Evolutionary conservation across 495 filamentous ascomycete species (phyloP), one percentile per base, ranked within the genome.

Genomic region (Talaromyces nanjingensis): DNA sequence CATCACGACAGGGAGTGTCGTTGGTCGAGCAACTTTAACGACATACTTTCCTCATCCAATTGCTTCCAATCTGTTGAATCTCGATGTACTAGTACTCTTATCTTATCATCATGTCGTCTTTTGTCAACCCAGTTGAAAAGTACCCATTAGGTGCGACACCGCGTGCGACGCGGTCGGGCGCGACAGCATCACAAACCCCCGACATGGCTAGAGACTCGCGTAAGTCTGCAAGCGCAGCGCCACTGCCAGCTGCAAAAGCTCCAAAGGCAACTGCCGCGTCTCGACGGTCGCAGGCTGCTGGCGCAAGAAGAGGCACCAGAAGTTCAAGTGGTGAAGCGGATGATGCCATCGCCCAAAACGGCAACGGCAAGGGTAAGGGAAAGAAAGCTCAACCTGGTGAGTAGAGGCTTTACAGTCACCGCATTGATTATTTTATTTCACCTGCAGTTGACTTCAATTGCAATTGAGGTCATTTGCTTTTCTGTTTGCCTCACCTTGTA

Each of bases 281-380:
- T 42, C 53, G 34, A 18, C 24, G 39, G 61, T 57, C 31, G 27
- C 47, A 29, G 49, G 67, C 18, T 49, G 33, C 14, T 62, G 68
- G 11, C 70, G 56, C n/a, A 37, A 59, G 31, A 37, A 6, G 71
- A 47, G 63, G 69, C 24, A 73, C 72, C 2, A 63, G 72, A 47
- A 73, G 72, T 53, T 68, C 69, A 47, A 72, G 69, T 53, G 71
- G 67, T 8, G 70, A 69, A 37, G 62, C 63, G 12, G 64, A 69
- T 31, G 64, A 59, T 18, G 8, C 52, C 5, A 22, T 33, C 47
- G 56, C 56, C 27, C 56, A 59, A 56, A 56, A 39, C 39, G 39
- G 56, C 12, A 59, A 39, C 14, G 57, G 11, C 9, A 59, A 39
- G 53, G 24, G 22, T 37, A n/a, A 18, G 4, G 24, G 22, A 25